These are phyloP conservation scores for Monilinia fructicola DNA, from an alignment of 2,329 filamentous ascomycete species.

Conservation along the genomic window DNA sequence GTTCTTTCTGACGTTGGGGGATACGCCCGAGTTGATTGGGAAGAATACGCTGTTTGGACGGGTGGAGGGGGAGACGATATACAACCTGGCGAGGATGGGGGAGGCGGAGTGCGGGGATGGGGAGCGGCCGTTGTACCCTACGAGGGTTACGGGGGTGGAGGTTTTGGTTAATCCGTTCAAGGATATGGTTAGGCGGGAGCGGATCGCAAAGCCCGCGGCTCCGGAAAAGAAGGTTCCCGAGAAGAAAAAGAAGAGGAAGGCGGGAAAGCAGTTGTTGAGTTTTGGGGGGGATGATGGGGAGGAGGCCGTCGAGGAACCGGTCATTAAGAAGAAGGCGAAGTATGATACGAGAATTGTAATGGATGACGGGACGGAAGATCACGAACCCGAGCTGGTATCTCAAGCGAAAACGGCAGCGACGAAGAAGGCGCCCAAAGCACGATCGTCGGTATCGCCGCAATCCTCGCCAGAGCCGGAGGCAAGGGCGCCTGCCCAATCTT, in stretches of 20 bases:
- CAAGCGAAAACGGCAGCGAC: conserved; percentile 39
- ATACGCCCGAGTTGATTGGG: conserved; percentile 78
- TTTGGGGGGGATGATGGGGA: conserved; percentile 69
- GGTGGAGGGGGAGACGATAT: conserved; percentile 90
- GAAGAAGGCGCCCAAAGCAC: conserved; percentile 37
- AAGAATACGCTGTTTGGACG: conserved; percentile 94
- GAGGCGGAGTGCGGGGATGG: conserved; percentile 81
- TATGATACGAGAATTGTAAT: conserved; percentile 75
- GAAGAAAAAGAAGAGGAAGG: conserved; percentile 68
- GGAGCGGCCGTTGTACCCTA: conserved; percentile 82
- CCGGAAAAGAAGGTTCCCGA: conserved; percentile 47
- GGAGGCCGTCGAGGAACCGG: conserved; percentile 53
- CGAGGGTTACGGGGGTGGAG: conserved; percentile 72
- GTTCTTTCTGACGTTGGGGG: conserved; percentile 92
- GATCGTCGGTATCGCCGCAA: conserved; percentile 42
- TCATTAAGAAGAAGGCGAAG: conserved; percentile 71
- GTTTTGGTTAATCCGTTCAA: conserved; percentile 80
- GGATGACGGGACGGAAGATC: conserved; percentile 49
- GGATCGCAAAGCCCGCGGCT: conserved; percentile 52
- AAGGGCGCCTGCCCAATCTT: conserved; percentile 34
- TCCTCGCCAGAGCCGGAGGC: conserved; percentile 44
- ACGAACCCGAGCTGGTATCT: conserved; percentile 39
- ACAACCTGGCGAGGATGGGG: conserved; percentile 91
- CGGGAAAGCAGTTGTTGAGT: conserved; percentile 73
- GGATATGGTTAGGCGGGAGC: conserved; percentile 71